Base-by-base conservation (phyloP, 2,329 filamentous ascomycete species). In the Venturia aucupariae region DNA sequence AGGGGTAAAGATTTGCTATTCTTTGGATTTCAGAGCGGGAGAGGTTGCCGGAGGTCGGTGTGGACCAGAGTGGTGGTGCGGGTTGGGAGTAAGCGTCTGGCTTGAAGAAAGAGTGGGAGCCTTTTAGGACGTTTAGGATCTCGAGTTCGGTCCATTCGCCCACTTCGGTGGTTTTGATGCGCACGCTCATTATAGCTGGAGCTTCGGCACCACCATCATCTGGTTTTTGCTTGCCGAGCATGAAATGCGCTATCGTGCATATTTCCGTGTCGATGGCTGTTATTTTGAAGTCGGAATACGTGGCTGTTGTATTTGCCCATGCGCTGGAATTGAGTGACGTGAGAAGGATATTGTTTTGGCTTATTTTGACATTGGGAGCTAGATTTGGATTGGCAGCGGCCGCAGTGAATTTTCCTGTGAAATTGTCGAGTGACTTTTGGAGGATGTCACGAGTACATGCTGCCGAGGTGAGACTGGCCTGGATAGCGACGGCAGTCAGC, bases 211-310 rank as follows among this genome's bases (percentile, higher is more conserved):
- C 35, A 5, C 61, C 61, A 24, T 24, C n/a, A 19, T 22, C 46
- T 10, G 32, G 19, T 11, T 64, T 60, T n/a, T 51, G 63, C 17
- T 38, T 54, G 24, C 17, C 39, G 24, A 64, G 51, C 22, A 62
- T n/a, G 32, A 64, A 61, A 3, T 17, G 27, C 11, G 63, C 63
- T 6, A 64, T 61, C 4, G 64, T 22, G 55, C 63, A 64, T 15
- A 24, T 54, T 60, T 64, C 57, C 2, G 30, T 38, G 41, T 64
- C 63, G 55, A 64, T 61, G n/a, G 38, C 57, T 41, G 32, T 32
- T 4, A 61, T 48, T 30, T 35, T 38, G 42, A 64, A 64, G 22
- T 15, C n/a, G 15, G 35, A 41, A 38, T 60, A 60, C 0, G 17
- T 19, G 6, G 59, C 15, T 27, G 57, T 64, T 19, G 39, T 61